Percentiles rank a stretch among this genome's conserved stretches.
Conservation (phyloP, 768 basidiomycete genomes). For the Naganishia kalamii region DNA sequence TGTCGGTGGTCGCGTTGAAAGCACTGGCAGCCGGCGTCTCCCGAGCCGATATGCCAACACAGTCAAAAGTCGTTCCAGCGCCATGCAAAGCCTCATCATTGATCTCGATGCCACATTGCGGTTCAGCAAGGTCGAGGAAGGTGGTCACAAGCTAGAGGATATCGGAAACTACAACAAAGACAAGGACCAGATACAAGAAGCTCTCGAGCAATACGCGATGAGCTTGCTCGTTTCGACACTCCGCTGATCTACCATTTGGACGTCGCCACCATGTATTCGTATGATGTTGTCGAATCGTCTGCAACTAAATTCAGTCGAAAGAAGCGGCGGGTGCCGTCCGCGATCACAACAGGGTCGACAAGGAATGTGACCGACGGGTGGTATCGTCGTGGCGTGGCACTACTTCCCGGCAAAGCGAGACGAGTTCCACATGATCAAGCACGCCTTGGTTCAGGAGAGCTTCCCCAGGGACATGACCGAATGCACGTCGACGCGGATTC, state of each 20-base stretch:
- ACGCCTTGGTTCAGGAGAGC: conserved; percentile 86
- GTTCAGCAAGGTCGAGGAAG: conserved; percentile 81
- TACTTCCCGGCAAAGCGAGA: conserved; percentile 96
- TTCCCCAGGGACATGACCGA: conserved; percentile 77
- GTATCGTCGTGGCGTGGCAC: conserved; percentile 99
- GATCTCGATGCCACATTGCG: conserved; percentile 85
- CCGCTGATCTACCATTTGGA: conserved; percentile 98
- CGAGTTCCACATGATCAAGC: conserved; percentile 97
- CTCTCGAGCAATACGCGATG: conserved; percentile 86
- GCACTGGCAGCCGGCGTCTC: conserved; percentile 99
- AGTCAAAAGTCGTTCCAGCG: conserved; percentile 91
- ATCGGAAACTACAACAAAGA: conserved; percentile 95
- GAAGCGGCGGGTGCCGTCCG: conserved; percentile 95
- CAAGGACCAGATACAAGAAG: conserved; percentile 65
- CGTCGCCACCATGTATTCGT: conserved; percentile 98
- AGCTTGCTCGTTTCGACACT: conserved; percentile 77
- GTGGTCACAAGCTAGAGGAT: conserved; percentile 63
- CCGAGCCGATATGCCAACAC: conserved; percentile 84
- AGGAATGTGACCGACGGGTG: conserved; percentile 84
- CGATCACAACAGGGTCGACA: conserved; percentile 94
- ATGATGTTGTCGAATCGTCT: conserved; percentile 99
- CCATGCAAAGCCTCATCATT: conserved; percentile 81
- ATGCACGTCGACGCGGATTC: conserved; percentile 70
- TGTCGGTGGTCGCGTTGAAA: conserved; percentile 97
- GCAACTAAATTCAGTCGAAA: conserved; percentile 96